phyloP scores from a whole-genome alignment of 2,329 filamentous ascomycete species.

The Leptodontidium sp. region DNA sequence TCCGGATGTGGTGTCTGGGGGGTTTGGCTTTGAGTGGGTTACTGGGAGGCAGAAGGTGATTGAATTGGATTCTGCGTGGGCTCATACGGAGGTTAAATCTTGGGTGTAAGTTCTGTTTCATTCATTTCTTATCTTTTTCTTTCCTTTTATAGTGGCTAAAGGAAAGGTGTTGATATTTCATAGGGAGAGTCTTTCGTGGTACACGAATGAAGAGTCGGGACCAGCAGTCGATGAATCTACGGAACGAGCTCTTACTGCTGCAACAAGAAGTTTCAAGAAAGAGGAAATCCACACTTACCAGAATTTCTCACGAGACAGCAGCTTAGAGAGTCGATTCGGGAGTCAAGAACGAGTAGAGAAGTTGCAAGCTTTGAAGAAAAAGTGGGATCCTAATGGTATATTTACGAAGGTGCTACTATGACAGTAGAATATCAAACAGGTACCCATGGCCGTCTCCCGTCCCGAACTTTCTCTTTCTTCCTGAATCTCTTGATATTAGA shows the following conservation, averaged over 20 bases:
- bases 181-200: conserved; percentile 8
- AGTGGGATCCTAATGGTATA: background rate
- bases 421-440: background rate
- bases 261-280: background rate
- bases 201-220: background rate
- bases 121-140: background rate
- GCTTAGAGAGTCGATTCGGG: background rate
- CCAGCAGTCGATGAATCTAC: background rate
- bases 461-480: no score
- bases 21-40: conserved; percentile 5
- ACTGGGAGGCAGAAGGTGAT: background rate
- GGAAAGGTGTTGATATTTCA: background rate
- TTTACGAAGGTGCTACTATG: background rate
- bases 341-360: background rate
- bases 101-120: background rate
- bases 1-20: background rate
- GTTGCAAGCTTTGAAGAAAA: conserved; percentile 1
- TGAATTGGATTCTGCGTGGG: background rate
- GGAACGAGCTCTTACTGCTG: background rate
- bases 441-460: no score
- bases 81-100: background rate
- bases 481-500: no score
- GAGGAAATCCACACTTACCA: conserved; percentile 8
- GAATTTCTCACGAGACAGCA: conserved; percentile 5
- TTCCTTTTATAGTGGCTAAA: background rate